Evolutionary conservation across 2,329 filamentous ascomycete genomes (phyloP).

Genomic region (Ascochyta pisi): DNA sequence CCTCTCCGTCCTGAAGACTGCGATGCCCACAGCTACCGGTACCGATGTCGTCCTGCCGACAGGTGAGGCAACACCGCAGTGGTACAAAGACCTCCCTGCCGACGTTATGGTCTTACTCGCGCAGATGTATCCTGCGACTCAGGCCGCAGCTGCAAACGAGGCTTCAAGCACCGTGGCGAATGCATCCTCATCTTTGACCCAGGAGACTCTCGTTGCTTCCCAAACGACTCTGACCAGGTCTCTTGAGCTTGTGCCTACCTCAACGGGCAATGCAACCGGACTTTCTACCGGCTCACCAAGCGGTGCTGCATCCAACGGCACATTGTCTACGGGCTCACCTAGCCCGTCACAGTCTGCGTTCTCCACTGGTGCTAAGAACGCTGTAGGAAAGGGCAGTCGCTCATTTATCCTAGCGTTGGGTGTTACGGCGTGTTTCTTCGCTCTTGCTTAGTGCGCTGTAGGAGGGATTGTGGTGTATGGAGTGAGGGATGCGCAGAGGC

Average conservation of each 20-base stretch:
- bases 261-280: background rate
- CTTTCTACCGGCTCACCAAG: background rate
- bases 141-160: background rate
- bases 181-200: background rate
- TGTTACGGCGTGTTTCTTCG: slow-evolving; percentile 3
- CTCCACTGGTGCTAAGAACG: slow-evolving; percentile 11
- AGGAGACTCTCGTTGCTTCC: background rate
- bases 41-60: slow-evolving; percentile 5
- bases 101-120: slow-evolving; percentile 16
- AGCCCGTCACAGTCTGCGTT: background rate
- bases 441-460: slow-evolving; percentile 3
- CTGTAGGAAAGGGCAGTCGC: background rate
- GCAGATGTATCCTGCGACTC: slow-evolving; percentile 15
- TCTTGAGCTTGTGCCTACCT: background rate
- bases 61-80: slow-evolving; percentile 9
- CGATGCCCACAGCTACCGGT: slow-evolving; percentile 8
- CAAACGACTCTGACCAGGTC: slow-evolving; percentile 1
- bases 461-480: background rate
- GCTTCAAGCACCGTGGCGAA: background rate
- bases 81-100: slow-evolving; percentile 15
- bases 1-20: slow-evolving; percentile 17
- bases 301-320: background rate
- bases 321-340: background rate
- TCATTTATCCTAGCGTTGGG: background rate
- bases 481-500: background rate